Percentiles rank a stretch among this genome's conserved stretches.
These are phyloP conservation scores for Mucor racemosus DNA, from an alignment of 371 early-diverging fungal species.

Conservation along the genomic window DNA sequence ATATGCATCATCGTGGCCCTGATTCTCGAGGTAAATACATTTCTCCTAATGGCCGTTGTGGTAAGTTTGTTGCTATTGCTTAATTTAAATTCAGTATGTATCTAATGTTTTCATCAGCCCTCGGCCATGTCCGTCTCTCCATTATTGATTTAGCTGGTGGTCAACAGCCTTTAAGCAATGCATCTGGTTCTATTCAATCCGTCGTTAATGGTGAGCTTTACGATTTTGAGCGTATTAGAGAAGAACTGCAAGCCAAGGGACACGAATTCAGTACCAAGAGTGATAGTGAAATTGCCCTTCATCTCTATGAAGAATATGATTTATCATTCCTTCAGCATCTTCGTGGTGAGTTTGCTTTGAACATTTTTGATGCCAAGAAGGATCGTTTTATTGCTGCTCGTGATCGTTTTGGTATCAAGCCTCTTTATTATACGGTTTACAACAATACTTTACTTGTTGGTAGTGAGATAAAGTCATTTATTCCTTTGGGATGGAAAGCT, in stretches of 20 bases:
- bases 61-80: constrained; percentile 9
- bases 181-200: constrained; percentile 9
- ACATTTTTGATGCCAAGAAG: constrained; percentile 21
- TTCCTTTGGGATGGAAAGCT: constrained; percentile 28
- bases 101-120: not conserved
- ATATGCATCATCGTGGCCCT: constrained; percentile 31
- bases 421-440: constrained; percentile 29
- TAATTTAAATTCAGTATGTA: not conserved
- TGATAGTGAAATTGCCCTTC: constrained; percentile 34
- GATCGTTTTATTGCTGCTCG: constrained; percentile 24
- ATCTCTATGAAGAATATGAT: constrained; percentile 27
- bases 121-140: constrained; percentile 30
- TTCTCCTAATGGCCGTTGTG: constrained; percentile 29
- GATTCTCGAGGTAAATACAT: constrained; percentile 27
- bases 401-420: constrained; percentile 35
- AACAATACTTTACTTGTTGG: constrained; percentile 25
- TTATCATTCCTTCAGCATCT: constrained; percentile 25
- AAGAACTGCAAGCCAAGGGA: constrained; percentile 18
- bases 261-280: constrained; percentile 28
- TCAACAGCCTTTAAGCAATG: constrained; percentile 24
- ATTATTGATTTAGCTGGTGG: constrained; percentile 32
- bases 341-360: constrained; percentile 31
- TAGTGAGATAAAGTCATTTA: constrained; percentile 34
- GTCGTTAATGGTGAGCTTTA: constrained; percentile 36
- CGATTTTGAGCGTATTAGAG: constrained; percentile 29